Conservation (phyloP, 1,284 basidiomycete genomes). For the Tylopilus orsonianus region DNA sequence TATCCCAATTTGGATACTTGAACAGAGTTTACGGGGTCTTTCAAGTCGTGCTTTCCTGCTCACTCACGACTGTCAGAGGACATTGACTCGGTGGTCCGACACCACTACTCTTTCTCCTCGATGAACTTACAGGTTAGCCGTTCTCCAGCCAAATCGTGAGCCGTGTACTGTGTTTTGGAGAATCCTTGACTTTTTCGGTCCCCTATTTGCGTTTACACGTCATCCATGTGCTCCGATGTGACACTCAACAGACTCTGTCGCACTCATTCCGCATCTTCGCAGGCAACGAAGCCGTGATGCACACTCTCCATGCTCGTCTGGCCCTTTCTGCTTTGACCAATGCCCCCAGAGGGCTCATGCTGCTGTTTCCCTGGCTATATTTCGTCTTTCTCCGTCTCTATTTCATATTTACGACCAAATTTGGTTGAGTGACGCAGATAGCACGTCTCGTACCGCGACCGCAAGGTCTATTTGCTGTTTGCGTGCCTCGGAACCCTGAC, state of each 20-base stretch:
- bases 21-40: slow-evolving; percentile 26
- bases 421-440: slow-evolving; percentile 51
- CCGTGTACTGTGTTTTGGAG: too few species aligned
- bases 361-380: slow-evolving; percentile 52
- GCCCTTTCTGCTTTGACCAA: slow-evolving; percentile 34
- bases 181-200: neutral
- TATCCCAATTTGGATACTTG: neutral
- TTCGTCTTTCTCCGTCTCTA: slow-evolving; percentile 57
- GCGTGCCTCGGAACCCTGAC: slow-evolving; percentile 60
- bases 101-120: too few species aligned
- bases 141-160: too few species aligned
- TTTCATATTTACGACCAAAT: slow-evolving; percentile 58
- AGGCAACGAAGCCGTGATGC: slow-evolving; percentile 39
- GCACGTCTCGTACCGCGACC: slow-evolving; percentile 57
- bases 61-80: neutral
- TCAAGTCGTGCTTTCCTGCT: too few species aligned
- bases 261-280: slow-evolving; percentile 65
- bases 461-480: slow-evolving; percentile 60
- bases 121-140: too few species aligned
- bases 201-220: neutral
- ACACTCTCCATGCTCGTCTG: slow-evolving; percentile 50
- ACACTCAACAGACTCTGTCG: slow-evolving; percentile 61
- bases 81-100: too few species aligned
- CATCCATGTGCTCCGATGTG: slow-evolving; percentile 3
- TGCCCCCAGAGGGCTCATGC: slow-evolving; percentile 25